Percentiles rank a stretch among this genome's conserved stretches.
Evolutionary conservation across 192 early-diverging fungal species (phyloP).

Genomic region (Lobosporangium transversale): DNA sequence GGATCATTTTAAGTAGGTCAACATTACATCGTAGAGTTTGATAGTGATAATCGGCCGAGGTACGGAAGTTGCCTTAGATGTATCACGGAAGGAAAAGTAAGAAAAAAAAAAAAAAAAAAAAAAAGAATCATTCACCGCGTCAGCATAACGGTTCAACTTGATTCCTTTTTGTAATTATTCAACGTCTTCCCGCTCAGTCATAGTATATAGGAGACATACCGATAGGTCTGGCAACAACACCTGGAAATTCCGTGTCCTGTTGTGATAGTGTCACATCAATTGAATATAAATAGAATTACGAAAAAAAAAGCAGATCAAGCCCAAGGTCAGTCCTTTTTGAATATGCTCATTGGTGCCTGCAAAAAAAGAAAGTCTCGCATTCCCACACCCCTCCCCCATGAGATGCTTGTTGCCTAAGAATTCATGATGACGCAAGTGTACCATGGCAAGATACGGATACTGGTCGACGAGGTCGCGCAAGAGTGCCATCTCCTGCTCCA

Average conservation of each 20-base stretch:
- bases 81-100: too few species aligned
- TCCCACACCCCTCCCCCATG: too few species aligned
- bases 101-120: neutral
- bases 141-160: too few species aligned
- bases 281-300: neutral
- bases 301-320: constrained; percentile 13
- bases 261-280: neutral
- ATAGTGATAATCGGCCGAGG: constrained; percentile 98
- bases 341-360: too few species aligned
- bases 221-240: constrained; percentile 98
- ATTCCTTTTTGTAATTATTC: neutral
- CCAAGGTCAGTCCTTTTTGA: too few species aligned
- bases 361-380: too few species aligned
- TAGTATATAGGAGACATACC: constrained; percentile 53
- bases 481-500: constrained; percentile 92
- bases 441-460: constrained; percentile 98
- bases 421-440: too few species aligned
- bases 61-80: constrained; percentile 78
- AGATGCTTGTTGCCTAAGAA: too few species aligned
- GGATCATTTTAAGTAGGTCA: constrained; percentile 97
- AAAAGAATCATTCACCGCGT: too few species aligned
- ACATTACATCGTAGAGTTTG: constrained; percentile 98
- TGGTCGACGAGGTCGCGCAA: constrained; percentile 88
- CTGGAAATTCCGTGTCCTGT: constrained; percentile 98
- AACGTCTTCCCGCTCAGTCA: neutral